These are phyloP conservation scores for Epichloe sp. DNA, from an alignment of 2,329 filamentous ascomycete genomes.

Conservation along the genomic window DNA sequence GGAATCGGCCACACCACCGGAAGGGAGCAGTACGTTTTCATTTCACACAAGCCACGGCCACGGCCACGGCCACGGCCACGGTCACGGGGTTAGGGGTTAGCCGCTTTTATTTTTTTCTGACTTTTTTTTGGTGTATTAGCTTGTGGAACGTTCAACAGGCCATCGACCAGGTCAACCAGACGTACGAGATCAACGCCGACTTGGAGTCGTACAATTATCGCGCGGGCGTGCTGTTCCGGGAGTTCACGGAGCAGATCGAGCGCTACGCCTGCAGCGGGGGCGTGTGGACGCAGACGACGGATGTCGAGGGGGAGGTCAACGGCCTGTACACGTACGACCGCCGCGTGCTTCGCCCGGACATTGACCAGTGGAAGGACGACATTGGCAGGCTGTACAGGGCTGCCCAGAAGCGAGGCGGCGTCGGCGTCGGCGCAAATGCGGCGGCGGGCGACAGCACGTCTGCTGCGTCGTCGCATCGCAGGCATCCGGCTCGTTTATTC, in stretches of 20 bases:
- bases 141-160: conserved; percentile 51
- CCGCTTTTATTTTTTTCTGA: neutral
- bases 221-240: conserved; percentile 43
- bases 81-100: too few species aligned
- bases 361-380: conserved; percentile 44
- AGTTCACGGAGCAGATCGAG: conserved; percentile 48
- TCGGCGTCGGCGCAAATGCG: neutral
- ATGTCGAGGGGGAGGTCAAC: conserved; percentile 64
- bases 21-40: conserved; percentile 39
- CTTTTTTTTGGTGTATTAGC: conserved; percentile 17
- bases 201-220: conserved; percentile 55
- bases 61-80: too few species aligned
- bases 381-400: conserved; percentile 48
- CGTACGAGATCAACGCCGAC: conserved; percentile 50
- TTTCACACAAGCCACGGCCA: too few species aligned
- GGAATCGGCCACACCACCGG: conserved; percentile 54
- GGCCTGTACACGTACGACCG: conserved; percentile 59
- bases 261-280: conserved; percentile 51
- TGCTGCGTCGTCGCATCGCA: neutral
- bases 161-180: conserved; percentile 48
- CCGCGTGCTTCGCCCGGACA: conserved; percentile 41
- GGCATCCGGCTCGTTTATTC: too few species aligned
- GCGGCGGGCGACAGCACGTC: neutral
- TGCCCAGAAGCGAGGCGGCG: conserved; percentile 19
- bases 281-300: conserved; percentile 62